Evolutionary conservation across 441 rosid species (phyloP), one percentile per base, ranked within the genome.

Genomic region (Adansonia madagascariensis): DNA sequence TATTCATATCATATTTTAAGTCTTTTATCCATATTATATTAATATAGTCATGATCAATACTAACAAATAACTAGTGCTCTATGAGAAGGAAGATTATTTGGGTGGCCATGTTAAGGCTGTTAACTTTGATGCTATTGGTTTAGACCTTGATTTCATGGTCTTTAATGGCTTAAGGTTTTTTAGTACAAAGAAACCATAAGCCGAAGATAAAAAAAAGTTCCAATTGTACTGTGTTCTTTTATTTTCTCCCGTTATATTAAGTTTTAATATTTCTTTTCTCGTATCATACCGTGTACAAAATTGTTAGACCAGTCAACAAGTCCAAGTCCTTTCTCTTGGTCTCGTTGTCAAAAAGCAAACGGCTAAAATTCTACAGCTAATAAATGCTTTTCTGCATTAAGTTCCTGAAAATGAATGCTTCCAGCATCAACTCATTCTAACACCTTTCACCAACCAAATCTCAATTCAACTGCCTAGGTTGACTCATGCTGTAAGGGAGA

Each of bases 131-230:
- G 92, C 86, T 62, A 80, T 89, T 55, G 92, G 91, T 81, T 77
- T 95, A 75, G 98, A 93, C 80, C 95, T 93, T 0, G 98, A 98
- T 20, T 95, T 93, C 89, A 91, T 93, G 94, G 94, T 91, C 82
- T 93, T 93, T 80, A 93, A 93, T 82, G 86, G 92, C 0, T 98
- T 95, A 92, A 86, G 93, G 81, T 41, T 11, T 6, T 35, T 4
- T 0, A 3, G 59, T 24, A 24, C 27, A 24, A 24, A 24, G 27
- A 24, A 24, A 24, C 27, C 27, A 24, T 24, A 24, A 24, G 27
- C 27, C 27, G 27, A 24, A 24, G 1, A 24, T 24, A 24, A 24
- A 24, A 24, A 24, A 24, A 24, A 24, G 27, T 24, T 24, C 27
- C 27, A 24, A 24, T n/a, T 17, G 22, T 55, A n/a, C n/a, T 55